Percentiles rank a stretch among this genome's conserved stretches.
phyloP scores from a whole-genome alignment of 2,329 filamentous ascomycete species.

The Sporothrix dimorphospora region DNA sequence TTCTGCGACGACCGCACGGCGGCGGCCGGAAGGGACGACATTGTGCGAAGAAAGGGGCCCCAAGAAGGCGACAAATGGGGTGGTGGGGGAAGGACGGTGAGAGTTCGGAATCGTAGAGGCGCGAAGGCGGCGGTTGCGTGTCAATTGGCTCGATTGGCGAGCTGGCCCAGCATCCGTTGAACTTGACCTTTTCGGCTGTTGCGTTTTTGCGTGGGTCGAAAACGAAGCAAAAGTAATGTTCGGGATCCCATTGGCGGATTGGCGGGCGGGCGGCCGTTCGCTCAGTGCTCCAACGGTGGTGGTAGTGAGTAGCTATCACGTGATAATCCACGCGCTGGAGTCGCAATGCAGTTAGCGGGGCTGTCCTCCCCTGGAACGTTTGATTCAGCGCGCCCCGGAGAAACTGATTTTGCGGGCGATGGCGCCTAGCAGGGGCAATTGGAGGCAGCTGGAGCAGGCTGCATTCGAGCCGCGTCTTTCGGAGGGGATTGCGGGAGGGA shows the following conservation, averaged over 20 bases:
- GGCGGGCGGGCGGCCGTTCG: background rate
- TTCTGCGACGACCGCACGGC: constrained; percentile 58
- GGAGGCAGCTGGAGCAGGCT: constrained; percentile 41
- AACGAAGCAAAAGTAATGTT: constrained; percentile 32
- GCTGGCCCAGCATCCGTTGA: constrained; percentile 32
- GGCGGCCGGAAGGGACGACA: constrained; percentile 45
- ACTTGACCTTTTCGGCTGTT: constrained; percentile 29
- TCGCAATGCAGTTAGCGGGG: background rate
- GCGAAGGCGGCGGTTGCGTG: constrained; percentile 18
- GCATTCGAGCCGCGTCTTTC: constrained; percentile 48
- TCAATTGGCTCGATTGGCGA: constrained; percentile 34
- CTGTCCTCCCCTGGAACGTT: background rate
- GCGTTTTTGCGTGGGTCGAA: constrained; percentile 32
- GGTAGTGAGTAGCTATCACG: constrained; percentile 19
- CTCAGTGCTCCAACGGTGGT: background rate
- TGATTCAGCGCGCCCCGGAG: constrained; percentile 16
- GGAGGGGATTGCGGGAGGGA: background rate
- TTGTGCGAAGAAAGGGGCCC: constrained; percentile 8
- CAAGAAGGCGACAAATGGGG: constrained; percentile 9
- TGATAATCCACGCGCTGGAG: background rate
- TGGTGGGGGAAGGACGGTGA: background rate
- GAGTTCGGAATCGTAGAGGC: background rate
- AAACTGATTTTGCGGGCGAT: constrained; percentile 30
- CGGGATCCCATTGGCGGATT: constrained; percentile 33
- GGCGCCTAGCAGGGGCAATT: background rate